Evolutionary conservation across 2,329 filamentous ascomycete genomes (phyloP), one percentile per base, ranked within the genome.

Genomic region (Talaromyces sp.): DNA sequence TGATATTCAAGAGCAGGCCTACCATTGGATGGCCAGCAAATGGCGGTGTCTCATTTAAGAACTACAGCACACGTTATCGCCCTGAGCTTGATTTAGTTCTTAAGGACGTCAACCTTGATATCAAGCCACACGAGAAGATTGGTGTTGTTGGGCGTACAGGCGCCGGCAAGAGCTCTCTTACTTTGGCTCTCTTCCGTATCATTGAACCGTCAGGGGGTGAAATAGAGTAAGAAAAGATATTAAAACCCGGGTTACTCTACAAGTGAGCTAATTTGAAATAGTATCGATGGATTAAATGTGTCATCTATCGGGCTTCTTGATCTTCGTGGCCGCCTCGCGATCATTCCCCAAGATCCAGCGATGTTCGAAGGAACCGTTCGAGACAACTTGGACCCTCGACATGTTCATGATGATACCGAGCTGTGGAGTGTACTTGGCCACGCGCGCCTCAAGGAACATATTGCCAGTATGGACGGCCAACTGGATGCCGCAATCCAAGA

Each of bases 91-190:
- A 97, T 70, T 83, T 96, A 62, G 93, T 98, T 60, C 83, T 99
- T 67, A 97, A 96, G 82, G 90, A 97, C 72, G 87, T 99, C 77
- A 93, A 85, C 70, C 81, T 99, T 15, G 87, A 92, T 73, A 96
- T 99, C 81, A 96, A 96, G 79, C 88, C 93, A 5, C 92, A 93
- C 71, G 95, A 99, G 81, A 99, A 98, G 83, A 95, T 99, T 74
- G 95, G 95, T 63, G 93, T 99, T 11, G 95, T 99, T 33, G 95
- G 95, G 60, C 89, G 95, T 55, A 99, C 95, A 0, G 95, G 95
- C 59, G 95, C 95, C 33, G 95, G 95, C 72, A 99, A 99, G 80
- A 96, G 91, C 63, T 96, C 92, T 10, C 80, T 99, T 64, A 98
- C 95, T 0, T 82, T 99, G 64, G 88, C 95, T 2, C 81, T 99